phyloP scores from a whole-genome alignment of 2,329 filamentous ascomycete genomes.

The Penicillium sp. region DNA sequence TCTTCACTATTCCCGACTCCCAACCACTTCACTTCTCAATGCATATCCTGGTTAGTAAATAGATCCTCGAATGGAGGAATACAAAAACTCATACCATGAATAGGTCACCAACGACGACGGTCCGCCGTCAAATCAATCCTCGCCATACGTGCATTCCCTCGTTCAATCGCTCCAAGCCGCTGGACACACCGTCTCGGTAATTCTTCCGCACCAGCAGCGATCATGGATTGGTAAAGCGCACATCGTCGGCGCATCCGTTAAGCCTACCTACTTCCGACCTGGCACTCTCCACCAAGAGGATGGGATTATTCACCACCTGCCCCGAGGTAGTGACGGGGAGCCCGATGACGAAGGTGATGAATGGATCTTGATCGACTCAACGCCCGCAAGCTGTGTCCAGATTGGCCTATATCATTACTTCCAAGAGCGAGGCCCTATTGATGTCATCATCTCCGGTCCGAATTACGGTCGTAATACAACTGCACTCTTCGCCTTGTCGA shows the following conservation, averaged over 20 bases:
- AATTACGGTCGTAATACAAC: constrained; percentile 83
- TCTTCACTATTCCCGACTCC: constrained; percentile 16
- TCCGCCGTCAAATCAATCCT: constrained; percentile 71
- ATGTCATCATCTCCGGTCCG: constrained; percentile 73
- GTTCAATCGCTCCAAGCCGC: constrained; percentile 66
- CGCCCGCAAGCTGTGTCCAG: constrained; percentile 75
- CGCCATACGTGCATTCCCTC: constrained; percentile 74
- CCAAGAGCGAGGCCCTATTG: constrained; percentile 64
- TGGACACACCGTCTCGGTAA: constrained; percentile 85
- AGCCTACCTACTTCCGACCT: constrained; percentile 76
- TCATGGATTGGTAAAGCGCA: constrained; percentile 99
- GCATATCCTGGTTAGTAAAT: constrained; percentile 50
- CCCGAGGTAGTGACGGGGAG: constrained; percentile 51
- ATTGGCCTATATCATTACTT: constrained; percentile 80
- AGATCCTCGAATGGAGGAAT: neutral
- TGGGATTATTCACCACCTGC: constrained; percentile 62
- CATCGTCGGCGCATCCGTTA: constrained; percentile 83
- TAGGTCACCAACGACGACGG: constrained; percentile 69
- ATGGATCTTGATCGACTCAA: constrained; percentile 78
- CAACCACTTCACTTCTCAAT: constrained; percentile 31
- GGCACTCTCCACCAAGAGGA: constrained; percentile 60
- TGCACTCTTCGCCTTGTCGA: constrained; percentile 72
- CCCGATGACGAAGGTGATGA: constrained; percentile 58
- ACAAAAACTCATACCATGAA: constrained; percentile 7
- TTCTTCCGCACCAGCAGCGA: constrained; percentile 83